Base-by-base conservation (phyloP, 352 stramenopile species). In the Pythium phragmitis region DNA sequence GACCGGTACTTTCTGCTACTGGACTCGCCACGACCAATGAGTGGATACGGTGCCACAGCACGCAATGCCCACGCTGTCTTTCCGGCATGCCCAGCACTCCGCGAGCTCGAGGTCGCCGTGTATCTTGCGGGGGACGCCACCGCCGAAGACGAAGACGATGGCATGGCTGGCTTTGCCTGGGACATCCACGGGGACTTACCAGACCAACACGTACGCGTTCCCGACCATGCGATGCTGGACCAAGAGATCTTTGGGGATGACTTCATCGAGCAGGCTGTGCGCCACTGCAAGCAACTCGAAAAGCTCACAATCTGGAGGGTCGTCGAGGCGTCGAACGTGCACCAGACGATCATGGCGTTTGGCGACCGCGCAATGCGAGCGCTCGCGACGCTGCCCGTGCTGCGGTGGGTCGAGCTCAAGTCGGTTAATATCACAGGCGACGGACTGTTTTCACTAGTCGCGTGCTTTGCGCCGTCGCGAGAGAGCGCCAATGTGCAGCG, bases 211-310 rank as follows among this genome's bases (percentile, higher is more conserved):
- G 14, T 45, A 0, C 17, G 30, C 3, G 54, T 69, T 0, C 54
- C 53, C 9, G 41, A 63, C 13, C 14, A 48, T 7, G 42, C 37
- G 0, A 54, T 63, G 45, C 53, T 69, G 46, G 21, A 69, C 30
- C 65, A 72, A 50, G 65, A 72, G 28, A 55, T 63, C 30, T 72
- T 72, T 57, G 65, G 65, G 2, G 58, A 72, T 21, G 53, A 30
- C 14, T 63, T 71, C 28, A 71, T 58, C 0, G 58, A 71, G 47
- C 26, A 58, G 26, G 26, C 26, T 21, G 21, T 21, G 21, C 26
- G 26, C 26, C 26, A 30, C 26, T 30, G 26, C 26, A 30, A 30
- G 4, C 26, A 5, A 30, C 26, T 30, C 26, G 26, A 30, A 30
- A 30, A 30, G 26, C 26, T 30, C 26, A 30, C 26, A 30, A 30